phyloP scores from a whole-genome alignment of 78 protist genomes.

The Capsaspora owczarzaki region DNA sequence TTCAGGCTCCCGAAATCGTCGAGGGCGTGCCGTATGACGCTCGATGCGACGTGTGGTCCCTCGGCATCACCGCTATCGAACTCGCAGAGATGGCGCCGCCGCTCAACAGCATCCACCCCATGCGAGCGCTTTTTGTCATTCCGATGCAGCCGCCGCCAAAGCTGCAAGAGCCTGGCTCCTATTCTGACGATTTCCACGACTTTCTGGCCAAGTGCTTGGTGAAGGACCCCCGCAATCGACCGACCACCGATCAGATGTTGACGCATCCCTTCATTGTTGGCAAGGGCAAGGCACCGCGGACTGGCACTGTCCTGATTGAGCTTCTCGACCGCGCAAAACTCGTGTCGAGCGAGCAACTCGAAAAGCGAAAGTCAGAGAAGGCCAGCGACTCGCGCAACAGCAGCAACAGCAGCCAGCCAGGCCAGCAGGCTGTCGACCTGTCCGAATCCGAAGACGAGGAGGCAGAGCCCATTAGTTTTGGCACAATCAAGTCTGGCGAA shows the following conservation, averaged over 20 bases:
- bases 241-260: constrained; percentile 45
- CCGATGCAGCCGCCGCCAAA: constrained; percentile 60
- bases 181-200: constrained; percentile 59
- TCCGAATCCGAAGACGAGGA: too few relatives aligned
- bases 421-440: too few relatives aligned
- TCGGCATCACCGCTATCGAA: constrained; percentile 67
- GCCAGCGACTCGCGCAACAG: too few relatives aligned
- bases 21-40: background rate
- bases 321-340: too few relatives aligned
- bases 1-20: background rate
- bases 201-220: constrained; percentile 58
- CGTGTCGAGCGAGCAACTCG: too few relatives aligned
- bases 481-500: too few relatives aligned
- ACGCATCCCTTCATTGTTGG: background rate
- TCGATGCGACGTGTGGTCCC: constrained; percentile 61
- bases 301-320: too few relatives aligned
- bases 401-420: too few relatives aligned
- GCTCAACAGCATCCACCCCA: constrained; percentile 35
- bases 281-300: too few relatives aligned
- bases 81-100: constrained; percentile 58
- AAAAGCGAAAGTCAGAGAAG: too few relatives aligned
- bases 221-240: constrained; percentile 63
- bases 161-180: constrained; percentile 35
- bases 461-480: too few relatives aligned
- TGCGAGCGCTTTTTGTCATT: constrained; percentile 43